Evolutionary conservation across 2,329 filamentous ascomycete genomes (phyloP), one percentile per base, ranked within the genome.

Genomic region (Sporothrix sp.): DNA sequence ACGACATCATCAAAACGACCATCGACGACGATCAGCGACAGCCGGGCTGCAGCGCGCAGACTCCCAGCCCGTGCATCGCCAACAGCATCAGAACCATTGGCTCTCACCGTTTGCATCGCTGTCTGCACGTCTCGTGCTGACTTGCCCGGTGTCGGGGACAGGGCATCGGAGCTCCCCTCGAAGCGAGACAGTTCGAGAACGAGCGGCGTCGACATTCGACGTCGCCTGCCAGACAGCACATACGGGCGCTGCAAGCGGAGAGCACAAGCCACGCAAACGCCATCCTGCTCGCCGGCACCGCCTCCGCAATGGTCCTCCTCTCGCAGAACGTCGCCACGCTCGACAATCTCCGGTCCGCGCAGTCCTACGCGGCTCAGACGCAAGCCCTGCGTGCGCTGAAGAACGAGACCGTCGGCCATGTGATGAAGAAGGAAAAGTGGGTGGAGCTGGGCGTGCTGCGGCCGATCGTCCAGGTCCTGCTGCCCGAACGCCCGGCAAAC

Each of bases 371-470:
- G 20, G 76, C 82, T 56, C 76, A 78, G 59, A 69, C 78, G 36
- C 69, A 73, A 23, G 78, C 82, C 45, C 73, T 96, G 39, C 80
- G 82, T 57, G 72, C 74, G 37, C 71, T 98, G 27, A 97, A 95
- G 71, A 93, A 95, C 66, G 85, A 93, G 56, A 77, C 95, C 43
- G 81, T 95, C 54, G 93, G 93, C 21, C 88, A 97, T 66, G 76
- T 85, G 30, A 82, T 91, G 65, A 83, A 84, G 65, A 98, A 98
- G 68, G 84, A 91, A 66, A 68, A 79, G 51, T 90, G 84, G 72
- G 75, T 96, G 36, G 73, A 72, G 52, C 70, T 79, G 50, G 90
- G 90, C 16, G 72, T 87, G 25, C 67, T 93, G 42, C 75, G 79
- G 48, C 75, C 77, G 30, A 70, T 75, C 50, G 73, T 72, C 61